Conservation (phyloP, 1,284 basidiomycete genomes). For the Microbotryum scabiosae region DNA sequence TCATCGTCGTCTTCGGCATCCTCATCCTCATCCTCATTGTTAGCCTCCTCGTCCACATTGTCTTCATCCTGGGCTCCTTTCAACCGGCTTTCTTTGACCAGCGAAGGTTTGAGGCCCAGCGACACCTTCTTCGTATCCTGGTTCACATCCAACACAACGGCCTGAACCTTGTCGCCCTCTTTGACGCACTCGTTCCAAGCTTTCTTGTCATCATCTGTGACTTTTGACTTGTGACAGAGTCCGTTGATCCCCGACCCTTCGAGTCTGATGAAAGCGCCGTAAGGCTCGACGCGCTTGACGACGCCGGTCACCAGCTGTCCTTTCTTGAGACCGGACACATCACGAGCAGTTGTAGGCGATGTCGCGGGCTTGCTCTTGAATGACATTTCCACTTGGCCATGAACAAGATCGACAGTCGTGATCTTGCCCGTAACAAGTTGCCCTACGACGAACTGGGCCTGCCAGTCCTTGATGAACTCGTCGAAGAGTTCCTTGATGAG, state of each 20-base stretch:
- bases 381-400: slow-evolving; percentile 77
- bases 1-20: slow-evolving; percentile 46
- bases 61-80: slow-evolving; percentile 37
- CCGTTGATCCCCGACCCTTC: slow-evolving; percentile 74
- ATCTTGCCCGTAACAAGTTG: slow-evolving; percentile 83
- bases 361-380: slow-evolving; percentile 52
- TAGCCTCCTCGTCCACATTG: slow-evolving; percentile 1
- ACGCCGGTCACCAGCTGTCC: slow-evolving; percentile 41
- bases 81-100: slow-evolving; percentile 51
- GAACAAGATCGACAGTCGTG: slow-evolving; percentile 56
- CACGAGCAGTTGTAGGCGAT: neutral
- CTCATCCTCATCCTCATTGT: slow-evolving; percentile 15
- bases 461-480: slow-evolving; percentile 93
- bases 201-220: slow-evolving; percentile 73
- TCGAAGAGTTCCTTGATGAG: slow-evolving; percentile 58
- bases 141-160: slow-evolving; percentile 65
- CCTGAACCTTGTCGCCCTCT: slow-evolving; percentile 78
- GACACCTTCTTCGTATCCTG: slow-evolving; percentile 64
- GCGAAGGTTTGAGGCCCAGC: slow-evolving; percentile 78
- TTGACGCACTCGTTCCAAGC: slow-evolving; percentile 64
- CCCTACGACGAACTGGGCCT: slow-evolving; percentile 65
- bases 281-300: slow-evolving; percentile 57
- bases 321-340: slow-evolving; percentile 30
- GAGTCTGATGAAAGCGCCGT: slow-evolving; percentile 86
- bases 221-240: slow-evolving; percentile 86